Percentiles rank a stretch among this genome's conserved stretches.
These are phyloP conservation scores for Porphyrellus sp. DNA, from an alignment of 1,284 basidiomycete species.

Conservation along the genomic window DNA sequence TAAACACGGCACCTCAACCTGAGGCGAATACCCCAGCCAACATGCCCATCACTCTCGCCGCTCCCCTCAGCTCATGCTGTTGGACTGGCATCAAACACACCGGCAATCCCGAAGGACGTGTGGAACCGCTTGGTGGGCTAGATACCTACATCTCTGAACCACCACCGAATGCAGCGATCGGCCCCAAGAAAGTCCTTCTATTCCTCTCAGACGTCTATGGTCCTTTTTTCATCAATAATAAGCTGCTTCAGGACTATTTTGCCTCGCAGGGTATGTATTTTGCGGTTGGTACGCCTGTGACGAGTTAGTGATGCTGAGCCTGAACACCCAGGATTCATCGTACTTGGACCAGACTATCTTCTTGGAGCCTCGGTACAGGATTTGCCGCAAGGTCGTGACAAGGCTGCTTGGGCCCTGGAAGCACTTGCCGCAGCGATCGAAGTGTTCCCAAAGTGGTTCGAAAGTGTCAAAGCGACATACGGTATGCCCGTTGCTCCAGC, in stretches of 20 bases:
- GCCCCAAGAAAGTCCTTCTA: constrained; percentile 42
- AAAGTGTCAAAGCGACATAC: constrained; percentile 17
- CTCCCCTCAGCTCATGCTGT: constrained; percentile 44
- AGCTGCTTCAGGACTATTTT: constrained; percentile 51
- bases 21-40: no score
- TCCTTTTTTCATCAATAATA: constrained; percentile 47
- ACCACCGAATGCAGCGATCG: constrained; percentile 6
- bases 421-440: constrained; percentile 9
- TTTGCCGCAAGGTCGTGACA: constrained; percentile 9
- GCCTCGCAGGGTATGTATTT: constrained; percentile 41
- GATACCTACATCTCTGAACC: constrained; percentile 53
- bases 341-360: constrained; percentile 33
- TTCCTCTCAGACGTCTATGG: constrained; percentile 51
- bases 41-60: constrained; percentile 35
- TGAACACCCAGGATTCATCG: constrained; percentile 23
- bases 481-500: constrained; percentile 5
- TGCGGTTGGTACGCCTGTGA: neutral
- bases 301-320: neutral
- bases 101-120: constrained; percentile 44
- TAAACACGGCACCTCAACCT: no score
- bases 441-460: constrained; percentile 26
- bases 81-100: constrained; percentile 46
- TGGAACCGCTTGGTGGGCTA: constrained; percentile 44
- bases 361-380: constrained; percentile 21
- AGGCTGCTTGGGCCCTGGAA: constrained; percentile 15